Conservation (phyloP, 306 rosid species). For the Rubus idaeus region DNA sequence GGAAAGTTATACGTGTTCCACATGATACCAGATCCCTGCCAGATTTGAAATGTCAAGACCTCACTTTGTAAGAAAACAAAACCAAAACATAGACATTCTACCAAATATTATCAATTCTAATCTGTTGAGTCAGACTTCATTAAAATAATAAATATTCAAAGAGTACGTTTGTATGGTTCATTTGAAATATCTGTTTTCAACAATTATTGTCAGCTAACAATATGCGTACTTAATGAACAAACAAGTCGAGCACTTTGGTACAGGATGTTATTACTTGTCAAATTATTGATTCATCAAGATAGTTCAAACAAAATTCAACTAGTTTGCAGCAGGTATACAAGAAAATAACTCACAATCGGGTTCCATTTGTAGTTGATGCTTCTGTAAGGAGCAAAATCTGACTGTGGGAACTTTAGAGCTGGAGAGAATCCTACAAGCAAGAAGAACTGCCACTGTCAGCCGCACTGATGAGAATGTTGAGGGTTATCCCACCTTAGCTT, state of each 20-base stretch:
- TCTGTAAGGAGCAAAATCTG: conserved; percentile 66
- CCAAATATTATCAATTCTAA: neutral
- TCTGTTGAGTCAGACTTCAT: neutral
- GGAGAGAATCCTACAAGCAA: conserved; percentile 78
- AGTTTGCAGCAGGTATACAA: conserved; percentile 14
- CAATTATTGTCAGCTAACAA: neutral
- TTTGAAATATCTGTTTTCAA: neutral
- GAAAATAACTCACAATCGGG: conserved; percentile 57
- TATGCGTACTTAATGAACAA: neutral
- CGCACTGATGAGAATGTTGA: conserved; percentile 19
- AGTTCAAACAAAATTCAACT: conserved; percentile 16
- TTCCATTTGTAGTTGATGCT: conserved; percentile 73
- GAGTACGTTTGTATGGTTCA: neutral
- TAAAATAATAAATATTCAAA: neutral
- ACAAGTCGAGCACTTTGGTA: conserved; percentile 7
- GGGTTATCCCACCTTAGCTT: neutral
- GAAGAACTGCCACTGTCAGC: conserved; percentile 29
- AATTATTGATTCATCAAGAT: conserved; percentile 14
- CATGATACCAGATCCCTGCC: conserved; percentile 91
- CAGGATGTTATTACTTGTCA: conserved; percentile 4
- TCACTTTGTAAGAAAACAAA: conserved; percentile 12
- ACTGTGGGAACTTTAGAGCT: conserved; percentile 78
- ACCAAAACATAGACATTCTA: neutral
- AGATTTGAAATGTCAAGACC: conserved; percentile 21
- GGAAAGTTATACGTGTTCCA: conserved; percentile 72